Evolutionary conservation across 2,329 filamentous ascomycete genomes (phyloP).

Genomic region (Sclerotinia glacialis): DNA sequence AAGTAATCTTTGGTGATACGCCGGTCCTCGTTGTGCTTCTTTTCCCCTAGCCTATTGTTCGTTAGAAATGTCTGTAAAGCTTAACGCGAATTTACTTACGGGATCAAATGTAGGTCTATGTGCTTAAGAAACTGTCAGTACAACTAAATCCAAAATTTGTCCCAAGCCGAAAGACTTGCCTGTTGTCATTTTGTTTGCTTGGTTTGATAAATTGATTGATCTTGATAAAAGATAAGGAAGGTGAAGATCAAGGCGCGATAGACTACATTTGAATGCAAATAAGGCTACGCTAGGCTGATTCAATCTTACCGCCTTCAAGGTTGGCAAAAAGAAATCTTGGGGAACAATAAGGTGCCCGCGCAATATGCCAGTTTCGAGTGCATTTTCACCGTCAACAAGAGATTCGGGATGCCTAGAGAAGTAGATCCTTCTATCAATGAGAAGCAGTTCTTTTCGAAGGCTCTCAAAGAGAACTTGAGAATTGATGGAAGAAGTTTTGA

Average conservation of each 20-base stretch:
- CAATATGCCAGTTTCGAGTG: not conserved
- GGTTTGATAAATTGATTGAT: slow-evolving; percentile 5
- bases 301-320: not conserved
- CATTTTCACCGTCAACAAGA: slow-evolving; percentile 10
- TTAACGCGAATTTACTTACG: slow-evolving; percentile 48
- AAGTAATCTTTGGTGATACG: slow-evolving; percentile 93
- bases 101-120: slow-evolving; percentile 95
- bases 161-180: slow-evolving; percentile 30
- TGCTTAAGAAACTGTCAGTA: slow-evolving; percentile 46
- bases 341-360: not conserved
- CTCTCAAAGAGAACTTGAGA: slow-evolving; percentile 75
- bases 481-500: slow-evolving; percentile 82
- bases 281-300: slow-evolving; percentile 12
- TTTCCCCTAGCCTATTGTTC: slow-evolving; percentile 76
- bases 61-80: slow-evolving; percentile 22
- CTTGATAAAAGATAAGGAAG: slow-evolving; percentile 15
- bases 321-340: slow-evolving; percentile 20
- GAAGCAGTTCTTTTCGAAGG: slow-evolving; percentile 79
- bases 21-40: slow-evolving; percentile 87
- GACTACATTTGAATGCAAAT: not conserved
- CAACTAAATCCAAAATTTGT: not conserved
- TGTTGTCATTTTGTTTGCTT: slow-evolving; percentile 50
- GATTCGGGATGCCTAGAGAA: slow-evolving; percentile 76
- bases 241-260: slow-evolving; percentile 6
- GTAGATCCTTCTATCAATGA: slow-evolving; percentile 86